These are phyloP conservation scores for Ascochyta clinopodiicola DNA, from an alignment of 2,329 filamentous ascomycete species.

Conservation along the genomic window DNA sequence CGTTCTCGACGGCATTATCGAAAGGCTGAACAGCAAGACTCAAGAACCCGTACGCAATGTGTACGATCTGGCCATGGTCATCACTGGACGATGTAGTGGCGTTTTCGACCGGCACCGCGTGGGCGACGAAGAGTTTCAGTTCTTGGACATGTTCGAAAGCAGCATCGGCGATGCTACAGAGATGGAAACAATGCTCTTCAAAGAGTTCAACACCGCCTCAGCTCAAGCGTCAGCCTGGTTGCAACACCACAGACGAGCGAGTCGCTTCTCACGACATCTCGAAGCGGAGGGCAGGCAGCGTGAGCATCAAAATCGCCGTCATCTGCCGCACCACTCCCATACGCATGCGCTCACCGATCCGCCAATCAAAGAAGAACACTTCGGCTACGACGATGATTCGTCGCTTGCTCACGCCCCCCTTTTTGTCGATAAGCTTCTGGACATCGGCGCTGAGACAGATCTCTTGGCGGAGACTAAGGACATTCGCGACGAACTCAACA, in stretches of 20 bases:
- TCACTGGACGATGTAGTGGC: constrained; percentile 65
- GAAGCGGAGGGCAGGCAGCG: constrained; percentile 43
- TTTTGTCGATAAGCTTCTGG: constrained; percentile 63
- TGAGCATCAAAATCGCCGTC: constrained; percentile 40
- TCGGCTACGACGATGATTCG: constrained; percentile 38
- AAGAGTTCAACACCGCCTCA: constrained; percentile 66
- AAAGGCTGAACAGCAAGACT: constrained; percentile 70
- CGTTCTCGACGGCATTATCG: constrained; percentile 67
- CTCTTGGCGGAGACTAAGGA: constrained; percentile 70
- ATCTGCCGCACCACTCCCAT: constrained; percentile 37
- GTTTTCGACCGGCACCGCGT: constrained; percentile 66
- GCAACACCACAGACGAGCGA: constrained; percentile 55
- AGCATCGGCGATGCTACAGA: constrained; percentile 62
- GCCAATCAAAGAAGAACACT: constrained; percentile 35
- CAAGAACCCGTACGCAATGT: constrained; percentile 65
- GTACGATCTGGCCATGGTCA: constrained; percentile 68
- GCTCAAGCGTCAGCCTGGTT: constrained; percentile 63
- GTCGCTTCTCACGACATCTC: constrained; percentile 45
- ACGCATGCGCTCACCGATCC: constrained; percentile 33
- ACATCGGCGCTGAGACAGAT: constrained; percentile 67
- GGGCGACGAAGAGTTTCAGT: constrained; percentile 67
- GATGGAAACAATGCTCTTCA: constrained; percentile 64
- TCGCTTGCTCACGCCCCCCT: constrained; percentile 44
- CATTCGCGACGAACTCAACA: constrained; percentile 71
- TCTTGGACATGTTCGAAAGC: constrained; percentile 71